Percentiles rank a stretch among this genome's conserved stretches.
phyloP scores from a whole-genome alignment of 2,329 filamentous ascomycete genomes.

The Penicillium sp. region DNA sequence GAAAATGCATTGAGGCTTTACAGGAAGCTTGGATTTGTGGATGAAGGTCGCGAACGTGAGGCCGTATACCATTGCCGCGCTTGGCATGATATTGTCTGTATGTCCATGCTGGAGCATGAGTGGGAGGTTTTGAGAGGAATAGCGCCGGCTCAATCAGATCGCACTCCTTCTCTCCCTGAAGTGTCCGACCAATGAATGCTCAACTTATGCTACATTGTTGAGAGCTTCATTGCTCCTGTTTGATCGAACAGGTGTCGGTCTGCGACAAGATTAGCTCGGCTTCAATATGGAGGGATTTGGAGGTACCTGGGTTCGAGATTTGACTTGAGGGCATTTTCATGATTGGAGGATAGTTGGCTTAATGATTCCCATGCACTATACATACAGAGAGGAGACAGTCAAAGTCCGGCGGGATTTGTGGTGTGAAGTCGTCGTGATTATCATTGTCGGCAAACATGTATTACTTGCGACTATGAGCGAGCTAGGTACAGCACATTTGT shows the following conservation, averaged over 20 bases:
- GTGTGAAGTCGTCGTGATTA: too few species aligned
- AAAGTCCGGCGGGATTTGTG: too few species aligned
- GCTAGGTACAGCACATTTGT: too few species aligned
- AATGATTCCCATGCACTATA: not conserved
- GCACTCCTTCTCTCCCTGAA: not conserved
- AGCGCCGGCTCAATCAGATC: not conserved
- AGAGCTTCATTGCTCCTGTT: not conserved
- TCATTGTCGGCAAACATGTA: too few species aligned
- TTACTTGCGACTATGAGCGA: too few species aligned
- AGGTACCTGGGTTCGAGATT: not conserved
- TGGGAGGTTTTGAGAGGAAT: slow-evolving; percentile 3
- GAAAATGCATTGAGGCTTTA: slow-evolving; percentile 8
- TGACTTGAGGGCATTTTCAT: too few species aligned
- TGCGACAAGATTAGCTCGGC: not conserved
- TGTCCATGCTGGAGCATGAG: slow-evolving; percentile 7
- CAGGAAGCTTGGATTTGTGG: slow-evolving; percentile 11
- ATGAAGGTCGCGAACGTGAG: slow-evolving; percentile 16
- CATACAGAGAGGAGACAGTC: too few species aligned
- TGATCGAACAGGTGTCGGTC: not conserved
- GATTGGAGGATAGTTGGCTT: not conserved
- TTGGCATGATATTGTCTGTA: slow-evolving; percentile 14
- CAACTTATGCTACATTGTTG: not conserved
- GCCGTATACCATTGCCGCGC: slow-evolving; percentile 4
- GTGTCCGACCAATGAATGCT: not conserved
- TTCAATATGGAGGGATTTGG: not conserved